phyloP scores from a whole-genome alignment of 805 yeast genomes.

The Starmerella roubikii region DNA sequence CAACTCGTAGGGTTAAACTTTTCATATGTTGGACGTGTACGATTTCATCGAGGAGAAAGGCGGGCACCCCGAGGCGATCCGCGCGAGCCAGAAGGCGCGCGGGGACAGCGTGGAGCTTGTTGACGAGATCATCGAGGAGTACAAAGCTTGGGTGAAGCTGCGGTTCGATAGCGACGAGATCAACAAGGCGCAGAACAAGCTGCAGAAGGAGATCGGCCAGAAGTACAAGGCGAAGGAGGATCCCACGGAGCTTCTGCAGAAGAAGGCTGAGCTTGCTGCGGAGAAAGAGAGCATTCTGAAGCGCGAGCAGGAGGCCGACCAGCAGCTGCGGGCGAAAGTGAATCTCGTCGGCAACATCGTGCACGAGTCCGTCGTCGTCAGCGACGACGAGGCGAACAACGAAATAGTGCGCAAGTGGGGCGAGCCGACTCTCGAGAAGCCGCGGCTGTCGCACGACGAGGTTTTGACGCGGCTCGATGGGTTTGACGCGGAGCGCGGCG shows the following conservation, averaged over 20 bases:
- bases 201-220: constrained; percentile 86
- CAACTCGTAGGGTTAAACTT: too few species aligned
- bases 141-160: constrained; percentile 82
- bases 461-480: constrained; percentile 88
- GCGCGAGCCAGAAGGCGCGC: constrained; percentile 82
- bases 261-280: constrained; percentile 62
- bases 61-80: constrained; percentile 82
- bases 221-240: constrained; percentile 93
- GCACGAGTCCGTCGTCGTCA: constrained; percentile 78
- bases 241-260: constrained; percentile 64
- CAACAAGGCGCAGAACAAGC: constrained; percentile 75
- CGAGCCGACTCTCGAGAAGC: constrained; percentile 45
- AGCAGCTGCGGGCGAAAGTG: constrained; percentile 61
- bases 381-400: constrained; percentile 82
- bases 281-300: constrained; percentile 54
- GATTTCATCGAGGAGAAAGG: constrained; percentile 93
- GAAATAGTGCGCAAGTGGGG: constrained; percentile 79
- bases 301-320: constrained; percentile 69
- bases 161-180: constrained; percentile 81
- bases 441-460: constrained; percentile 90
- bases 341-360: constrained; percentile 87
- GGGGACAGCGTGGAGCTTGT: constrained; percentile 90
- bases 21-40: constrained; percentile 72
- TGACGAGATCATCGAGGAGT: constrained; percentile 84
- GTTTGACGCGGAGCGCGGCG: constrained; percentile 98